These are phyloP conservation scores for Rhizopogon vulgaris DNA, from an alignment of 768 basidiomycete species.

Conservation along the genomic window DNA sequence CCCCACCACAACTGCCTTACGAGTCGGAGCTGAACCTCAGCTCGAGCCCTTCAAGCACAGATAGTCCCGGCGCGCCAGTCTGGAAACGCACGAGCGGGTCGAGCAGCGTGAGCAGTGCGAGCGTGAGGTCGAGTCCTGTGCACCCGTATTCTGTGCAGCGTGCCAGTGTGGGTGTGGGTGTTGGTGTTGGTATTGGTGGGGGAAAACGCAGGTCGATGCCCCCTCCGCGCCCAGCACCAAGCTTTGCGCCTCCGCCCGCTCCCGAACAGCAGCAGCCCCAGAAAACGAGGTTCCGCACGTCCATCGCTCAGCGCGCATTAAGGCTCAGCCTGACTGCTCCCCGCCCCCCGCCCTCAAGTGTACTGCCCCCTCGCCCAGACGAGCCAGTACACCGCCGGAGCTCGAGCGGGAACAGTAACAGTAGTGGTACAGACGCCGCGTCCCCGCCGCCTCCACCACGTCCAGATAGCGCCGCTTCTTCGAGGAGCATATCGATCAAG, in stretches of 20 bases:
- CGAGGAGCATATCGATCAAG: slow-evolving; percentile 39
- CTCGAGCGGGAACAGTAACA: slow-evolving; percentile 25
- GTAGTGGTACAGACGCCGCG: slow-evolving; percentile 28
- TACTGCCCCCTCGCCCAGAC: slow-evolving; percentile 64
- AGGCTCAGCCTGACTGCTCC: slow-evolving; percentile 58
- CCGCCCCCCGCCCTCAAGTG: slow-evolving; percentile 53
- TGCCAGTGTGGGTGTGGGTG: not conserved
- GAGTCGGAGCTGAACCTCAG: not conserved
- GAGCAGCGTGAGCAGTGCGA: slow-evolving; percentile 36
- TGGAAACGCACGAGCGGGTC: slow-evolving; percentile 48
- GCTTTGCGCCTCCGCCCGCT: slow-evolving; percentile 62
- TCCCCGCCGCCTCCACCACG: slow-evolving; percentile 42
- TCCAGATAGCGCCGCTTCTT: slow-evolving; percentile 13
- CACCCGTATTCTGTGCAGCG: not conserved
- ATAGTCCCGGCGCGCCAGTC: slow-evolving; percentile 24
- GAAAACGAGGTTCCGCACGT: slow-evolving; percentile 40
- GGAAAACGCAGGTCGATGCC: slow-evolving; percentile 55
- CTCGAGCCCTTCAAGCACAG: slow-evolving; percentile 29
- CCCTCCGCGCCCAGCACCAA: slow-evolving; percentile 70
- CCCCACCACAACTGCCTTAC: slow-evolving; percentile 42
- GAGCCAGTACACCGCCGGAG: slow-evolving; percentile 31
- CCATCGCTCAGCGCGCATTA: slow-evolving; percentile 50
- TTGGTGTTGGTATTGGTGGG: not conserved
- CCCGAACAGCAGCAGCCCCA: slow-evolving; percentile 32
- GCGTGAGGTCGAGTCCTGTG: slow-evolving; percentile 20